phyloP scores from a whole-genome alignment of 2,329 filamentous ascomycete species.

The Sporothrix inflata region DNA sequence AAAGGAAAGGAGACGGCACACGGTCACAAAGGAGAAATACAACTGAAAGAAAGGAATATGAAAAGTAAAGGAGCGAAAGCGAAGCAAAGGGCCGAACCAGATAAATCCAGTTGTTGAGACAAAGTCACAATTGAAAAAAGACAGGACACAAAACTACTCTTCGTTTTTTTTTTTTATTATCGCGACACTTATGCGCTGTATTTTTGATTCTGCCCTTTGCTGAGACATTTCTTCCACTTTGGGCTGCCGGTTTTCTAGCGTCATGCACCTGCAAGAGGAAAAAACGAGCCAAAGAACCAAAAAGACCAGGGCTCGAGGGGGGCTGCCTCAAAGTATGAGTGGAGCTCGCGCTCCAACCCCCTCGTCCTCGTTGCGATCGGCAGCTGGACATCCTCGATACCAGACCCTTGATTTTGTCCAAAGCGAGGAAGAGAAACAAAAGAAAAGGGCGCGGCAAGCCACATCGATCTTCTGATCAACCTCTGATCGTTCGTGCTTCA shows the following conservation, averaged over 20 bases:
- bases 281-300: neutral
- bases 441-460: neutral
- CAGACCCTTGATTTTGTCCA: neutral
- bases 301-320: neutral
- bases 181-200: neutral
- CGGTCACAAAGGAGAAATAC: no score
- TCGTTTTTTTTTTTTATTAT: neutral
- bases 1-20: neutral
- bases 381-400: neutral
- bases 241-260: conserved; percentile 21
- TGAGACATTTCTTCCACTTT: neutral
- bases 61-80: no score
- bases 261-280: conserved; percentile 3
- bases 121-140: no score
- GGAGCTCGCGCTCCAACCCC: conserved; percentile 2
- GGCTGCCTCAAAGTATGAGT: neutral
- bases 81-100: no score
- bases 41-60: no score
- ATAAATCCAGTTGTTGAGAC: no score
- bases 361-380: conserved; percentile 6
- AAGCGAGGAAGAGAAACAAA: no score
- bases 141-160: neutral
- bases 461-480: conserved; percentile 14
- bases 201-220: neutral
- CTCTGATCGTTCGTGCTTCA: neutral